Percentiles rank a stretch among this genome's conserved stretches.
These are phyloP conservation scores for Symbiodinium natans DNA, from an alignment of 73 alveolate species.

Conservation along the genomic window DNA sequence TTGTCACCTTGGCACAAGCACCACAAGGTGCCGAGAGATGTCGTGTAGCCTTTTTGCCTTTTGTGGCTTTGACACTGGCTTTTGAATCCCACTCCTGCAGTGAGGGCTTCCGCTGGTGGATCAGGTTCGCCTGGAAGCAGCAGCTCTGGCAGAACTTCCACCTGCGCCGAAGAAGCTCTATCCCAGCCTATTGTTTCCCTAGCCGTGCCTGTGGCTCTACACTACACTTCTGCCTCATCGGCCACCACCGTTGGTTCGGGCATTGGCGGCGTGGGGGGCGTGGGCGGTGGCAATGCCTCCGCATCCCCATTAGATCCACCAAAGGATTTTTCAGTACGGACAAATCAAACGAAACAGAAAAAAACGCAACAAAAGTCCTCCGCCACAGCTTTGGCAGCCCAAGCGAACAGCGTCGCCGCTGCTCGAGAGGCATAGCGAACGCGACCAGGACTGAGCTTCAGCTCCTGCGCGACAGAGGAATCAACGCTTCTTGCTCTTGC, in stretches of 20 bases:
- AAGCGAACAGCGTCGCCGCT: slow-evolving; percentile 24
- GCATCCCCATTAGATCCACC: too few relatives aligned
- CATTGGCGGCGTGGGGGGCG: neutral
- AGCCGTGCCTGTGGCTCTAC: neutral
- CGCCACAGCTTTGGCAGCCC: slow-evolving; percentile 46
- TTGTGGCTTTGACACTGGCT: too few relatives aligned
- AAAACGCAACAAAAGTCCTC: neutral
- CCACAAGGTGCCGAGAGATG: too few relatives aligned
- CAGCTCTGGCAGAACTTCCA: neutral
- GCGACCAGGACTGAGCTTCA: slow-evolving; percentile 17
- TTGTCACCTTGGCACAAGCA: too few relatives aligned
- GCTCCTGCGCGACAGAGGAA: too few relatives aligned
- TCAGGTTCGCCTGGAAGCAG: neutral
- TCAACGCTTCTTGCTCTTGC: too few relatives aligned
- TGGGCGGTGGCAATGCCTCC: neutral
- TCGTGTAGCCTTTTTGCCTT: too few relatives aligned
- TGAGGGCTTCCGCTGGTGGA: neutral
- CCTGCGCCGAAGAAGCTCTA: neutral
- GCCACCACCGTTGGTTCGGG: neutral
- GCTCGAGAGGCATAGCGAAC: slow-evolving; percentile 35
- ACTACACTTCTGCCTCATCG: neutral
- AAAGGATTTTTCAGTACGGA: too few relatives aligned
- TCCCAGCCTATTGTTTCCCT: neutral
- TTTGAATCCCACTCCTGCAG: neutral
- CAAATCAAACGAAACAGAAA: neutral